Evolutionary conservation across 1,139 yeast species (phyloP), one percentile per base, ranked within the genome.

Genomic region (Diutina scorzettiae): DNA sequence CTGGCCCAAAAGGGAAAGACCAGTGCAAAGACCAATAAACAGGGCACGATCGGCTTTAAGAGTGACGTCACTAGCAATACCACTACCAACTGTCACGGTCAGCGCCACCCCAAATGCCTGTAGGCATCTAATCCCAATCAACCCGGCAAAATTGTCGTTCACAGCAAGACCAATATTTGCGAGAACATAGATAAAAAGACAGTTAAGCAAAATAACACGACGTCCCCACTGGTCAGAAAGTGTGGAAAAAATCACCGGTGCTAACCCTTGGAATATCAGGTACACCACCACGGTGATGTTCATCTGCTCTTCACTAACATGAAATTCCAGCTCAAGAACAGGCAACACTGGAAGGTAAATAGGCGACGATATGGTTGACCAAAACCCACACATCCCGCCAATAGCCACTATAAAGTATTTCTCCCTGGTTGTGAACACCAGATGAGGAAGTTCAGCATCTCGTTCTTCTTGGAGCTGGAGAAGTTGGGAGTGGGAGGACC

Each of bases 31-130:
- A 0, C 91, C 89, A 41, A 78, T 71, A 44, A 69, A 71, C 11
- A 73, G 66, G 8, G 93, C 95, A 45, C 95, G 65, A 46, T 78
- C 76, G 14, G 63, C 63, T 34, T 78, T 62, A 0, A 75, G 66
- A 0, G 85, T 73, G 37, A 79, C 59, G 55, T 85, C 95, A 4
- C 84, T 81, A 40, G 79, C 74, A 0, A 79, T 67, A 0, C 91
- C 91, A 7, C 78, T 66, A 11, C 72, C 68, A 1, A 84, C 65
- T 1, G 91, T 78, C 9, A 83, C 69, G 1, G 84, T 71, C 0
- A 93, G 81, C 0, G 89, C 77, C 8, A 79, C 77, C 6, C 82
- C 82, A 8, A 74, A 67, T 0, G 91, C 84, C 49, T 83, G 89
- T 7, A 81, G 49, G 51, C 83, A 75, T 45, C 95, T 58, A n/a